Evolutionary conservation across 805 yeast genomes (phyloP).

Genomic region (Cyberlindnera mycetangii): DNA sequence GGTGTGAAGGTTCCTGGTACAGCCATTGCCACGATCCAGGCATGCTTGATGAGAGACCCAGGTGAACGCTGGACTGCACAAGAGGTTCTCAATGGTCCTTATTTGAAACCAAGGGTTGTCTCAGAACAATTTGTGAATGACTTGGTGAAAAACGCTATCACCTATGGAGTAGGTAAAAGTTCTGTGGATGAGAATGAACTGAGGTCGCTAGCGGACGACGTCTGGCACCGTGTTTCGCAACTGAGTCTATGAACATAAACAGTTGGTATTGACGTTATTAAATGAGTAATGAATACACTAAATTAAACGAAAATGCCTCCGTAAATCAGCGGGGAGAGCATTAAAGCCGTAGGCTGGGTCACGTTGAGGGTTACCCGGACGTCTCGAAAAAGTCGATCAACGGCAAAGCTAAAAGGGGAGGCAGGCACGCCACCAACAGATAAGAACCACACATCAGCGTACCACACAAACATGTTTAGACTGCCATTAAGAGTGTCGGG

Average conservation of each 20-base stretch:
- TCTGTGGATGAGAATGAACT: slow-evolving; percentile 42
- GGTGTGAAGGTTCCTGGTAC: slow-evolving; percentile 63
- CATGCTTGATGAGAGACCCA: slow-evolving; percentile 74
- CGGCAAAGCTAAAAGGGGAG: background rate
- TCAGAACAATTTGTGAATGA: slow-evolving; percentile 64
- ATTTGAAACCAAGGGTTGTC: slow-evolving; percentile 72
- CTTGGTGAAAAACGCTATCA: slow-evolving; percentile 72
- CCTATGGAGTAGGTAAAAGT: slow-evolving; percentile 58
- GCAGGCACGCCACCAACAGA: background rate
- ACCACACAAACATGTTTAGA: background rate
- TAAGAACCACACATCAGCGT: background rate
- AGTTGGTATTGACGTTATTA: background rate
- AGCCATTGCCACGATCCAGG: slow-evolving; percentile 65
- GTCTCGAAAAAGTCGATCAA: background rate
- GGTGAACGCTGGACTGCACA: slow-evolving; percentile 59
- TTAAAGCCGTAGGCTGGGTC: too few species aligned
- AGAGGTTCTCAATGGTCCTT: slow-evolving; percentile 58
- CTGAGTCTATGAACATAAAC: slow-evolving; percentile 15
- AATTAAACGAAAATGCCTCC: background rate
- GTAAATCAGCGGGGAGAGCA: background rate
- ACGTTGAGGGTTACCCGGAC: slow-evolving; percentile 6
- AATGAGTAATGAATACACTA: background rate
- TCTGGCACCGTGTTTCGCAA: slow-evolving; percentile 44
- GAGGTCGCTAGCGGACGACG: slow-evolving; percentile 50
- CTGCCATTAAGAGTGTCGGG: background rate